Evolutionary conservation across 306 rosid species (phyloP), one percentile per base, ranked within the genome.

Genomic region (Cucumis hystrix): DNA sequence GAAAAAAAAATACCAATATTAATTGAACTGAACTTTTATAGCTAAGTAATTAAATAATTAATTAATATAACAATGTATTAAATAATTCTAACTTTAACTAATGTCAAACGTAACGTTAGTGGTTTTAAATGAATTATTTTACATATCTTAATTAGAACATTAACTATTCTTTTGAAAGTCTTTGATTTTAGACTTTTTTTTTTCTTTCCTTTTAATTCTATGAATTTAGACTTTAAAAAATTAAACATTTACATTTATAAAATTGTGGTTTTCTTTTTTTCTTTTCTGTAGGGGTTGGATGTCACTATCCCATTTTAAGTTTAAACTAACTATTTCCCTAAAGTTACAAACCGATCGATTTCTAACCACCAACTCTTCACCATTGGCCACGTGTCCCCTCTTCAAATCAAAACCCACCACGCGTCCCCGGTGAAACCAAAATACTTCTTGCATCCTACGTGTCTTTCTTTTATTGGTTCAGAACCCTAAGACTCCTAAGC

Each of bases 391-490:
- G 23, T 64, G 70, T 64, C 43, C 0, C 70, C 7, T n/a, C 6
- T 1, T 13, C 70, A 12, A 35, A 64, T 35, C 23, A 35, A 17
- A 33, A 35, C 3, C 5, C 13, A 7, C 70, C 47, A 15, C 0
- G 21, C 13, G 43, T 63, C 41, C 69, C 69, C 11, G 41, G 69
- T 63, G 69, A 33, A 63, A 6, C 43, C 10, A 60, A 28, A 62
- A 28, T 15, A 12, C 47, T 16, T 35, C 70, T 64, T 13, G 7
- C 43, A 33, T 20, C 28, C 9, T 33, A 62, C 87, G 85, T 74
- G 96, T 79, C 89, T 5, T 2, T 0, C 0, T 10, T 68, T 54
- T 71, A 87, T 75, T 88, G 86, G 91, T 78, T 78, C 0, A 78
- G 76, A 83, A 83, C 85, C 79, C 87, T 75, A 0, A 82, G 74